Evolutionary conservation across 108 stramenopile genomes (phyloP).

Genomic region (Poteriospumella lacustris): DNA sequence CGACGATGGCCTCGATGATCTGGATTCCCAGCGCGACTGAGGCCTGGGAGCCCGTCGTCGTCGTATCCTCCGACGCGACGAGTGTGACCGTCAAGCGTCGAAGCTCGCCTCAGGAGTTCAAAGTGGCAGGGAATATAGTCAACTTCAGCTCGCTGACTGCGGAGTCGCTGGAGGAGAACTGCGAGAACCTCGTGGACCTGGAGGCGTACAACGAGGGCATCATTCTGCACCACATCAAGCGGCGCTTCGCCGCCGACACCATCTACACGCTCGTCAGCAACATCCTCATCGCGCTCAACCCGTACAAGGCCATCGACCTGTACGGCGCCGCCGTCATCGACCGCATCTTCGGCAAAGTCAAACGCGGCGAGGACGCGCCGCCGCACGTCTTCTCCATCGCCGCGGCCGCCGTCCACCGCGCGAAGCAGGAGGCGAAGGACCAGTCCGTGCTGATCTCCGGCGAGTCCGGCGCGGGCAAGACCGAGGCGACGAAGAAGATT

Average conservation of each 20-base stretch:
- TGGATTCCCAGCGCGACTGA: constrained; percentile 12
- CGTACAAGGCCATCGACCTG: constrained; percentile 68
- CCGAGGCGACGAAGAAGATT: constrained; percentile 42
- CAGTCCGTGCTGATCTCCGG: constrained; percentile 39
- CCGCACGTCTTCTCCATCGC: constrained; percentile 26
- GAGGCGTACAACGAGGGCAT: constrained; percentile 36
- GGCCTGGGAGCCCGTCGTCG: neutral
- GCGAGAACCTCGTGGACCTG: constrained; percentile 41
- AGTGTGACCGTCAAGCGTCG: neutral
- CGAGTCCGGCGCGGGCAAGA: constrained; percentile 43
- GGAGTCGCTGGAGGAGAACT: neutral
- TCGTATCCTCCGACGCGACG: neutral
- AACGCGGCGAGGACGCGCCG: neutral
- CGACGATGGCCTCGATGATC: no score
- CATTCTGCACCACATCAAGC: constrained; percentile 19
- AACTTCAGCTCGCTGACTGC: neutral
- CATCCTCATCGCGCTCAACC: constrained; percentile 88
- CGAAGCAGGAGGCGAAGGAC: neutral
- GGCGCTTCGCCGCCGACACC: constrained; percentile 47
- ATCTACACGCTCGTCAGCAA: constrained; percentile 92
- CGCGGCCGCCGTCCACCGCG: neutral
- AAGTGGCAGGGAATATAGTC: neutral
- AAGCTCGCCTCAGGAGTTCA: neutral
- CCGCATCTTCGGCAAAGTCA: neutral
- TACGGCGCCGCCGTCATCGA: constrained; percentile 12